Evolutionary conservation across 106 monocot genomes (phyloP), one percentile per base, ranked within the genome.

Genomic region (Dendrobium huoshanense): DNA sequence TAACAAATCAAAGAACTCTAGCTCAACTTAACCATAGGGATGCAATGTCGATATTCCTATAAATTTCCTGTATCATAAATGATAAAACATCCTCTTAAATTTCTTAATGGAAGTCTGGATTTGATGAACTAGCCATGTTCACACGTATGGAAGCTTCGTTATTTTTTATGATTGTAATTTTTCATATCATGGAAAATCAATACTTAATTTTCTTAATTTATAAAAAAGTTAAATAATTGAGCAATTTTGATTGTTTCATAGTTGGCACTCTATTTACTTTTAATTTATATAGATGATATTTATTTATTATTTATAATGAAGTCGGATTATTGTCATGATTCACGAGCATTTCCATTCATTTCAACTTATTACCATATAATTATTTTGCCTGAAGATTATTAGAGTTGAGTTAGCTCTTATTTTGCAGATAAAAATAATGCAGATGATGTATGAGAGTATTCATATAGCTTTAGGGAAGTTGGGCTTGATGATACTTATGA

Each of bases 371-470:
- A 42, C 19, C 73, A 41, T 6, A 1, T 73, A 19, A 9, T 68
- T 8, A 68, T 8, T 7, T 68, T 47, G 47, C 9, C 9, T 47
- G 9, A 4, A 9, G 8, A 22, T 4, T 7, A 42, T 9, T 40
- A 17, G 9, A 58, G 25, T 40, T 82, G 31, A 80, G 15, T 68
- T 75, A 55, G 0, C 9, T 48, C 55, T 41, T 40, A n/a, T 82
- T 79, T 43, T 88, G 81, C 91, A 98, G 97, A 91, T 91, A 22
- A 90, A 94, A 27, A 98, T 94, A 4, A 98, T 98, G 97, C 87
- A 94, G 79, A 94, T 98, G 97, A 98, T 98, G 97, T 94, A 98
- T 80, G 97, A 91, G 78, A 90, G 89, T 55, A 88, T 98, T 51
- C 91, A 94, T 67, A 91, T 83, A 51, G 94, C 97, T 44, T 82